Conservation (phyloP, 2,329 filamentous ascomycete genomes). For the Penicillium decumbens region DNA sequence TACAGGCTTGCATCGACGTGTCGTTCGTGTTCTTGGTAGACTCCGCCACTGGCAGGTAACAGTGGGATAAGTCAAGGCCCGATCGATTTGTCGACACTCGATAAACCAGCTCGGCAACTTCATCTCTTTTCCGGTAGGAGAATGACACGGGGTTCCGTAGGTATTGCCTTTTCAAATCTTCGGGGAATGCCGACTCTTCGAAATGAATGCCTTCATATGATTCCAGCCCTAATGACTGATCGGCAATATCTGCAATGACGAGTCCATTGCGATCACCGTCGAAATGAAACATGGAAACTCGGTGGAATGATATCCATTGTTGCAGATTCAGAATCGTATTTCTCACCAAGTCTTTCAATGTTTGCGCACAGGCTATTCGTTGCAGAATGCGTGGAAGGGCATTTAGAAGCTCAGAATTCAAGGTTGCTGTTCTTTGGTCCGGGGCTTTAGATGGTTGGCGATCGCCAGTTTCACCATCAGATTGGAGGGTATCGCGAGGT, state of each 20-base stretch:
- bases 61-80: conserved; percentile 74
- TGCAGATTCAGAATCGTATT: conserved; percentile 76
- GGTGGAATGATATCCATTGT: conserved; percentile 78
- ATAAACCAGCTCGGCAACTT: conserved; percentile 73
- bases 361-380: conserved; percentile 67
- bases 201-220: conserved; percentile 80
- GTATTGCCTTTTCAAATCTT: conserved; percentile 75
- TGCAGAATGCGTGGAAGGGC: conserved; percentile 86
- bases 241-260: conserved; percentile 78
- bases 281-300: conserved; percentile 89
- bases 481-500: background rate
- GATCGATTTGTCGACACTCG: conserved; percentile 65
- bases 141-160: conserved; percentile 80
- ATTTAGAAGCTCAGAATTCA: conserved; percentile 65
- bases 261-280: conserved; percentile 76
- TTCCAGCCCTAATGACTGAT: conserved; percentile 68
- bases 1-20: conserved; percentile 71
- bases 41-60: conserved; percentile 78
- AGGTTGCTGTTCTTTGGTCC: background rate
- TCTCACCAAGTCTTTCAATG: conserved; percentile 68
- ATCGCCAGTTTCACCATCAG: background rate
- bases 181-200: conserved; percentile 78
- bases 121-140: conserved; percentile 72
- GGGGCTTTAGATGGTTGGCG: conserved; percentile 46
- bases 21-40: conserved; percentile 78